Evolutionary conservation across 2,329 filamentous ascomycete genomes (phyloP).

Genomic region (Polytolypa hystricis): DNA sequence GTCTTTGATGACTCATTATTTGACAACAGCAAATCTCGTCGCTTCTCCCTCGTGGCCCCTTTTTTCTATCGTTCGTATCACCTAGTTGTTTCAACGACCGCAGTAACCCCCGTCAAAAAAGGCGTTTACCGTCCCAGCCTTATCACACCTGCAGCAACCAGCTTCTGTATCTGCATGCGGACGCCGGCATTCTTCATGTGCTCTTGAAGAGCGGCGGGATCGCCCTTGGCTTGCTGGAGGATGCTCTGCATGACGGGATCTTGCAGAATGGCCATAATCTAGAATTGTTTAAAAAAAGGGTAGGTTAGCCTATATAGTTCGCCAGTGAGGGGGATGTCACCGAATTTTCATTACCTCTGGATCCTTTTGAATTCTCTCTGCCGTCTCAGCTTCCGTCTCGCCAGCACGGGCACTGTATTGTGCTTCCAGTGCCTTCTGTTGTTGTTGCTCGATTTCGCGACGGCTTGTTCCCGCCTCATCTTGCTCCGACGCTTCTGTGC

Average conservation of each 20-base stretch:
- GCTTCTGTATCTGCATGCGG: slow-evolving; percentile 81
- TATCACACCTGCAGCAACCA: slow-evolving; percentile 87
- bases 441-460: slow-evolving; percentile 85
- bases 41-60: too few relatives aligned
- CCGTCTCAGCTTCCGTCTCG: slow-evolving; percentile 91
- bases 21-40: too few relatives aligned
- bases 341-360: slow-evolving; percentile 60
- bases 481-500: slow-evolving; percentile 65
- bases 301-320: slow-evolving; percentile 11
- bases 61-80: too few relatives aligned
- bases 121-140: slow-evolving; percentile 50
- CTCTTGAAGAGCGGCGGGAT: slow-evolving; percentile 85
- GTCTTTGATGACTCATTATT: too few relatives aligned
- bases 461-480: slow-evolving; percentile 72
- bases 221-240: slow-evolving; percentile 87
- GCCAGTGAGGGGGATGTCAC: slow-evolving; percentile 3
- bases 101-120: too few relatives aligned
- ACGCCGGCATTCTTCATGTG: slow-evolving; percentile 92
- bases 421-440: slow-evolving; percentile 80
- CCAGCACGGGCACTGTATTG: slow-evolving; percentile 88
- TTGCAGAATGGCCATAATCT: slow-evolving; percentile 81
- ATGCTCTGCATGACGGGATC: slow-evolving; percentile 98
- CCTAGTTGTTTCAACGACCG: too few relatives aligned
- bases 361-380: slow-evolving; percentile 78
- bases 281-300: slow-evolving; percentile 20